Evolutionary conservation across 768 basidiomycete genomes (phyloP), one percentile per base, ranked within the genome.

Genomic region (Kwoniella dendrophila): DNA sequence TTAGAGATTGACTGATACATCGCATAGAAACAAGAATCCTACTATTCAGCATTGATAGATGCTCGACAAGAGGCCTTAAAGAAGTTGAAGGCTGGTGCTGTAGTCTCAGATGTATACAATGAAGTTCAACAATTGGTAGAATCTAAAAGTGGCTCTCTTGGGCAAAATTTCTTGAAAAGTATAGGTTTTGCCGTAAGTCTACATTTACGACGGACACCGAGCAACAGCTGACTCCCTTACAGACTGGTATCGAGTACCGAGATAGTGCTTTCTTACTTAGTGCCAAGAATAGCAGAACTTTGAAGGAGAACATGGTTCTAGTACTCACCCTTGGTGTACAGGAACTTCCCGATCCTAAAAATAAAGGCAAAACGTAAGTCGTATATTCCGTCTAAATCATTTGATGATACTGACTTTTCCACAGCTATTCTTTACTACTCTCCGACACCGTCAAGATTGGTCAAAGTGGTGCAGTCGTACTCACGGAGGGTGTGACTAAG

Each of bases 171-270:
- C 62, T 86, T 87, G 32, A 99, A 96, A 82, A 91, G 86, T 64
- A 81, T 94, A 54, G 95, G 95, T 1, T 94, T 93, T 75, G 89
- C 87, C 24, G 93, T 95, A 77, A 70, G 88, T 81, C 18, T 5
- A 18, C 30, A 32, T 30, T 18, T 4, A 27, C 36, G 57, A 49
- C 49, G 24, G 36, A 8, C 36, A 8, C 8, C 36, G 36, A 43
- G 41, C 41, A n/a, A 11, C 20, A 20, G 20, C 41, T 6, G n/a
- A 20, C 5, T 7, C n/a, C 38, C 26, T n/a, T 27, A 1, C 33
- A 97, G 94, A 97, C 88, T 78, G 95, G 95, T 5, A 86, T 97
- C 75, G 95, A 99, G 78, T 97, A 94, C 81, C 86, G 93, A 41
- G 95, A 99, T 74, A 86, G 88, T 10, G 82, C 86, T 0, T 96